Evolutionary conservation across 2,329 filamentous ascomycete species (phyloP).

Genomic region (Fusarium sp.): DNA sequence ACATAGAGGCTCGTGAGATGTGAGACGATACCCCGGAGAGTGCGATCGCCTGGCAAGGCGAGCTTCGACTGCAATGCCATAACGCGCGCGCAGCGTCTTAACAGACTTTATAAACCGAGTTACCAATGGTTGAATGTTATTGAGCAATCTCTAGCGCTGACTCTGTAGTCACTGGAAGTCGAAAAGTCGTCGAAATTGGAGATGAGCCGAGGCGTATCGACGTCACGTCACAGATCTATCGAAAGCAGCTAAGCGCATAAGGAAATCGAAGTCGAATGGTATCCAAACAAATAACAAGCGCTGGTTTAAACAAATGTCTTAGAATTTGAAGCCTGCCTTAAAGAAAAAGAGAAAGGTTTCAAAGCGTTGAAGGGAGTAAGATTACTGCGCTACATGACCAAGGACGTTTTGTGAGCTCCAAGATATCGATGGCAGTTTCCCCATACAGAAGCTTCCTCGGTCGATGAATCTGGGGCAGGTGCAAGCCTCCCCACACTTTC

Average conservation of each 20-base stretch:
- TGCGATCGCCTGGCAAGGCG: slow-evolving; percentile 69
- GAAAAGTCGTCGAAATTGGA: slow-evolving; percentile 8
- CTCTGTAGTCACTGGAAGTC: background rate
- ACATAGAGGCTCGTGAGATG: slow-evolving; percentile 80
- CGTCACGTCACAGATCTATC: slow-evolving; percentile 44
- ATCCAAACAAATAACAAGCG: background rate
- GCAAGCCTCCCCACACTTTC: slow-evolving; percentile 44
- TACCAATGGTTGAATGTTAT: background rate
- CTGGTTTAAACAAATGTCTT: background rate
- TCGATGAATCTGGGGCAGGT: slow-evolving; percentile 46
- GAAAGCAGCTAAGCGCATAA: slow-evolving; percentile 26
- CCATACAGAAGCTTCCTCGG: slow-evolving; percentile 46
- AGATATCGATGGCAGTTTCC: slow-evolving; percentile 25
- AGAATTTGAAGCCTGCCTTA: background rate
- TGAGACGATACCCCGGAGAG: slow-evolving; percentile 73
- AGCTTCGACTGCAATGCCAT: slow-evolving; percentile 86
- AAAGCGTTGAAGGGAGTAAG: slow-evolving; percentile 17
- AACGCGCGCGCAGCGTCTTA: slow-evolving; percentile 26
- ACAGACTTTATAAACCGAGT: slow-evolving; percentile 1
- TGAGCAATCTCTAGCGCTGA: background rate
- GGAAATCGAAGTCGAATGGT: slow-evolving; percentile 17
- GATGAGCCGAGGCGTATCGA: slow-evolving; percentile 33
- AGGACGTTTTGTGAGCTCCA: slow-evolving; percentile 29
- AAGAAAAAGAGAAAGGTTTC: background rate
- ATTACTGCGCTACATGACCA: slow-evolving; percentile 16